phyloP scores from a whole-genome alignment of 2,329 filamentous ascomycete genomes.

The Trichoderma sp. region DNA sequence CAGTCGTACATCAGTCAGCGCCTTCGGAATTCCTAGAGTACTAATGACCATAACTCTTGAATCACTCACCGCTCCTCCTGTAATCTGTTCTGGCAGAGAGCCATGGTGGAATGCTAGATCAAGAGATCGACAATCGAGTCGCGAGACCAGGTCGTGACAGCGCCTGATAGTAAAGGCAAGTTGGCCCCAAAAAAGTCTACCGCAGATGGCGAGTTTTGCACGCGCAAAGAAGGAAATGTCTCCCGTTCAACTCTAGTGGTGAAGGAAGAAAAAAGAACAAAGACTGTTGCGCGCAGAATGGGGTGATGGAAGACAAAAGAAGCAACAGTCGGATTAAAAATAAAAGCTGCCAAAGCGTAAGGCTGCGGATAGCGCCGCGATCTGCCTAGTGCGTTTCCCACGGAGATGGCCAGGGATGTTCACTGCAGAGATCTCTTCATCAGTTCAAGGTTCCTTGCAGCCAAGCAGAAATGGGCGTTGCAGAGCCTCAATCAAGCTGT shows the following conservation, averaged over 20 bases:
- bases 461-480: neutral
- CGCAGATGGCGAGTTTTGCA: neutral
- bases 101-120: constrained; percentile 55
- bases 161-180: neutral
- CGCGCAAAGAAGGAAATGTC: neutral
- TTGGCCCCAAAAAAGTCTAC: neutral
- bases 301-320: neutral
- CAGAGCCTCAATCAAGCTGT: neutral
- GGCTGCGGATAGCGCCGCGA: constrained; percentile 19
- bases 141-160: neutral
- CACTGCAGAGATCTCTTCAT: neutral
- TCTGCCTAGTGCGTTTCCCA: constrained; percentile 15
- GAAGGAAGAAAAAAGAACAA: neutral
- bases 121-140: neutral
- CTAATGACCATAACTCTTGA: neutral
- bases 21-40: neutral
- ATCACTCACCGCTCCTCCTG: constrained; percentile 77
- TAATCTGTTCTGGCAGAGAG: constrained; percentile 83
- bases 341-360: neutral
- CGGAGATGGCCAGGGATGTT: neutral
- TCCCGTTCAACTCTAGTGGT: neutral
- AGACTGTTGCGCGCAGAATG: neutral
- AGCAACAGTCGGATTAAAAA: neutral
- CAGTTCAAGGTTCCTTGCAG: constrained; percentile 2
- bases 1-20: neutral